These are phyloP conservation scores for Claviceps pazoutovae DNA, from an alignment of 2,329 filamentous ascomycete species.

Conservation along the genomic window DNA sequence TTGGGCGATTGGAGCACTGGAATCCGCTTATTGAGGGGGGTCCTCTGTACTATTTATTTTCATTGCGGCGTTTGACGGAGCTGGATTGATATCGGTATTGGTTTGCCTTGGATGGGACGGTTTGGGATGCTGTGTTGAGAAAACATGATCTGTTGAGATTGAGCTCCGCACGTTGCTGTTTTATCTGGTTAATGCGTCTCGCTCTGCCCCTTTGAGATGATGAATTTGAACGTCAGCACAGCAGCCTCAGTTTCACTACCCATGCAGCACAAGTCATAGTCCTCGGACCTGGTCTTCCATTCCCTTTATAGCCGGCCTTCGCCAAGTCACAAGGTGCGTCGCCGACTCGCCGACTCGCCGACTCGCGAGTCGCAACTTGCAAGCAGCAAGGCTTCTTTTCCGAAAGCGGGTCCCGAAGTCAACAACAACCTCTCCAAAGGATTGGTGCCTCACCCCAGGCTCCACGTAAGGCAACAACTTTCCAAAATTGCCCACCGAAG, in stretches of 20 bases:
- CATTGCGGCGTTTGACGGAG: slow-evolving; percentile 11
- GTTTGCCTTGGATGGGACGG: neutral
- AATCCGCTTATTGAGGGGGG: neutral
- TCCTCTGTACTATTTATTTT: slow-evolving; percentile 6
- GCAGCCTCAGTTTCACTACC: neutral
- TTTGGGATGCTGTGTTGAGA: neutral
- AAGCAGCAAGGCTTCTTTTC: neutral
- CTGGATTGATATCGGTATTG: neutral
- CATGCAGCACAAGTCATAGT: neutral
- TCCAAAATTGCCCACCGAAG: slow-evolving; percentile 28
- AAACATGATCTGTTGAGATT: neutral
- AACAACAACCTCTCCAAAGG: neutral
- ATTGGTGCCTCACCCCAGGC: slow-evolving; percentile 22
- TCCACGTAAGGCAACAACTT: slow-evolving; percentile 23
- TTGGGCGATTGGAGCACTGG: neutral
- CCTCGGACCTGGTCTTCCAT: neutral
- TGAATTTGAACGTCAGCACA: neutral
- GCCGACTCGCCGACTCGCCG: no score
- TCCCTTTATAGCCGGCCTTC: neutral
- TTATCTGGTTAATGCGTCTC: neutral
- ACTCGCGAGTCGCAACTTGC: neutral
- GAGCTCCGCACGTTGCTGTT: neutral
- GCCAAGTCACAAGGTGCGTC: no score
- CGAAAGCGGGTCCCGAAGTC: neutral
- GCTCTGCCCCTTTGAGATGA: neutral